phyloP scores from a whole-genome alignment of 371 early-diverging fungal species.

The Sporodiniella umbellata region DNA sequence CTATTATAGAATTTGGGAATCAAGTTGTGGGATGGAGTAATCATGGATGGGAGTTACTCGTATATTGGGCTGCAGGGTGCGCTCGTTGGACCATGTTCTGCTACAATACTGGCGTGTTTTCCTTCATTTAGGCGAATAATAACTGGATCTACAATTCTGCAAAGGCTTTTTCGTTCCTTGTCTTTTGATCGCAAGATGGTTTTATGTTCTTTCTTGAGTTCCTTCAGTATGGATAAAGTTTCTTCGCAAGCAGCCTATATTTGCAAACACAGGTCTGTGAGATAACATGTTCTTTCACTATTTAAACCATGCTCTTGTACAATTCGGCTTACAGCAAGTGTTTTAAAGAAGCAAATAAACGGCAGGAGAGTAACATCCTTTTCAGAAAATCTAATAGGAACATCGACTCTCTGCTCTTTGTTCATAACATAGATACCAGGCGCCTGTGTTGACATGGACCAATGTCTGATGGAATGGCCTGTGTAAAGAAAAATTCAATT shows the following conservation, averaged over 20 bases:
- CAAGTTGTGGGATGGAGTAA: slow-evolving; percentile 11
- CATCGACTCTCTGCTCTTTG: slow-evolving; percentile 27
- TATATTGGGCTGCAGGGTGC: slow-evolving; percentile 17
- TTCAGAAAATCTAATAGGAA: slow-evolving; percentile 21
- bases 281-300: slow-evolving; percentile 18
- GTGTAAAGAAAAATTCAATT: slow-evolving; percentile 21
- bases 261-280: slow-evolving; percentile 22
- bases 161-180: slow-evolving; percentile 15
- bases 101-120: slow-evolving; percentile 21
- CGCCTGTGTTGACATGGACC: slow-evolving; percentile 28
- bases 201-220: slow-evolving; percentile 20
- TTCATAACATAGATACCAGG: slow-evolving; percentile 25
- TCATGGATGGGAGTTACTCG: slow-evolving; percentile 3
- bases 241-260: slow-evolving; percentile 26
- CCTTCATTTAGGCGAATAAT: slow-evolving; percentile 28
- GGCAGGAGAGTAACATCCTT: slow-evolving; percentile 22
- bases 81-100: slow-evolving; percentile 20
- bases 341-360: slow-evolving; percentile 29
- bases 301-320: slow-evolving; percentile 20
- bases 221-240: slow-evolving; percentile 20
- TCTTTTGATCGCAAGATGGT: slow-evolving; percentile 20
- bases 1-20: no score
- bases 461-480: slow-evolving; percentile 24
- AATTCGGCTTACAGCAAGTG: slow-evolving; percentile 28
- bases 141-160: slow-evolving; percentile 16